phyloP scores from a whole-genome alignment of 345 rosid species.

The Acer campestre region DNA sequence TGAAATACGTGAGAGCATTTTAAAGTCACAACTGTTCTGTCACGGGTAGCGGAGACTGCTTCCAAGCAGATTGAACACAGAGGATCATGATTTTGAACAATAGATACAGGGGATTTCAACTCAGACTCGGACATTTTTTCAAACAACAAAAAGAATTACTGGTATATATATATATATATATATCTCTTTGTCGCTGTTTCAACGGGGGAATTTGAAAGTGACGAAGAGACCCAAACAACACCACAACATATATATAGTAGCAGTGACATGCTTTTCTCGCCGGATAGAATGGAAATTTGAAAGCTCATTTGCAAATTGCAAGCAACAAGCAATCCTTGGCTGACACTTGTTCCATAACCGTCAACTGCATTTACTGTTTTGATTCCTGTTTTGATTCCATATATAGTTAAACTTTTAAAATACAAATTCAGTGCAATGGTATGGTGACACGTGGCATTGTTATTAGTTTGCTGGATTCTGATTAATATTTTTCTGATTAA shows the following conservation, averaged over 20 bases:
- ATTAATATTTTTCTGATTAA: neutral
- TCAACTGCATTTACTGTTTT: neutral
- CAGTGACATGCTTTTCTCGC: neutral
- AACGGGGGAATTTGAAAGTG: neutral
- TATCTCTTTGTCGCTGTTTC: neutral
- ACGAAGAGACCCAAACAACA: neutral
- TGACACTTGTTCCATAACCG: neutral
- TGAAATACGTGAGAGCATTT: slow-evolving; percentile 26
- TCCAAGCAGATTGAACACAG: slow-evolving; percentile 20
- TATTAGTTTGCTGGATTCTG: neutral
- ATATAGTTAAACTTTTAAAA: no score
- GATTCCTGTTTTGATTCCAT: no score
- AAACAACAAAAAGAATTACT: neutral
- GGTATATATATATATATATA: no score
- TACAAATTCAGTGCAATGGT: neutral
- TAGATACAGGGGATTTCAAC: neutral
- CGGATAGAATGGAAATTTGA: neutral
- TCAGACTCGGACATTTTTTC: neutral
- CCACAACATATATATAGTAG: neutral
- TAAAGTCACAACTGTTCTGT: slow-evolving; percentile 16
- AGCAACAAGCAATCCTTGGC: neutral
- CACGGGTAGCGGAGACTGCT: slow-evolving; percentile 7
- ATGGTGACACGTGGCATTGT: neutral
- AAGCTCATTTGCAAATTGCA: neutral
- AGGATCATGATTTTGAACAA: neutral